Evolutionary conservation across 352 stramenopile species (phyloP).

Genomic region (Pythium brassicae): DNA sequence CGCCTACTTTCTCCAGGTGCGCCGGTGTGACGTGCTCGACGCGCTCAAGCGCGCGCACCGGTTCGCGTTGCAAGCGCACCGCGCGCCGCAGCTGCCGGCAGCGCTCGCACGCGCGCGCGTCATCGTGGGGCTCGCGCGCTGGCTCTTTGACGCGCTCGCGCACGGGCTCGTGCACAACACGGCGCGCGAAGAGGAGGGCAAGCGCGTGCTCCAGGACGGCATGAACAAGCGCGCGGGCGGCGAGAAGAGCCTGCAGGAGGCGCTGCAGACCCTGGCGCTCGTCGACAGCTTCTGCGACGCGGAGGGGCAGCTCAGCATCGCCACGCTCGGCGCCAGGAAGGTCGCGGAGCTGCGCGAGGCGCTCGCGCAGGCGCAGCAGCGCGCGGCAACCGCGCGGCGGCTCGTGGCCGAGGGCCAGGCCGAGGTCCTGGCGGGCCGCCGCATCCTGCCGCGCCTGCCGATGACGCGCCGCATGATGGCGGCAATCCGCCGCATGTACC

Average conservation of each 20-base stretch:
- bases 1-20: slow-evolving; percentile 79
- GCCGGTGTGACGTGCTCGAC: slow-evolving; percentile 56
- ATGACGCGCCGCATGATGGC: slow-evolving; percentile 54
- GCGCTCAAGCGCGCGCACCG: slow-evolving; percentile 56
- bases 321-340: slow-evolving; percentile 53
- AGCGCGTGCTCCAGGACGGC: slow-evolving; percentile 51
- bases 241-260: slow-evolving; percentile 47
- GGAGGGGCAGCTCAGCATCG: slow-evolving; percentile 43
- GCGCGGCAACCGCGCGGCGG: slow-evolving; percentile 24
- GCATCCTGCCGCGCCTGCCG: slow-evolving; percentile 49
- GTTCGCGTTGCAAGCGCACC: slow-evolving; percentile 49
- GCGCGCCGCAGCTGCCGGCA: slow-evolving; percentile 20
- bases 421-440: slow-evolving; percentile 33
- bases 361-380: slow-evolving; percentile 38
- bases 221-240: slow-evolving; percentile 48
- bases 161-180: slow-evolving; percentile 67
- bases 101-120: slow-evolving; percentile 40
- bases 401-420: slow-evolving; percentile 37
- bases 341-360: slow-evolving; percentile 47
- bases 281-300: slow-evolving; percentile 45
- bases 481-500: slow-evolving; percentile 49
- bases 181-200: slow-evolving; percentile 60
- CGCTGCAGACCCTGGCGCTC: slow-evolving; percentile 25
- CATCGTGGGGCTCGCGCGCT: slow-evolving; percentile 57
- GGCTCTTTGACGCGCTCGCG: slow-evolving; percentile 59